Conservation (phyloP, 352 stramenopile genomes). For the Globisporangium mamillatum region DNA sequence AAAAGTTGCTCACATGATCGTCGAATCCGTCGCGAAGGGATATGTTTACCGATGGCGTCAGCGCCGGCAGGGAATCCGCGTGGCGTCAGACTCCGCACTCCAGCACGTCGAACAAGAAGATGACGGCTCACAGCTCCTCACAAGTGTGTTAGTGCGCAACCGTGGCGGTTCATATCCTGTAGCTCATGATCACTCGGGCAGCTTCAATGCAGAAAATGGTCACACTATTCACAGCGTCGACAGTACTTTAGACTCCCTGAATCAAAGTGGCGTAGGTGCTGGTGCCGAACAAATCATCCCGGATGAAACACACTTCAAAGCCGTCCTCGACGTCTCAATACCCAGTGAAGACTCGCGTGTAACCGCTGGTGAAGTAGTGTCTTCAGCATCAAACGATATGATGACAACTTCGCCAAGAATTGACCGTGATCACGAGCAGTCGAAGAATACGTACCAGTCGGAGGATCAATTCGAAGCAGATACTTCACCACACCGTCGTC, state of each 20-base stretch:
- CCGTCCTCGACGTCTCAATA: not conserved
- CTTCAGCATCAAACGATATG: not conserved
- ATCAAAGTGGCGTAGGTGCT: not conserved
- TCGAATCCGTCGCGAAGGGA: slow-evolving; percentile 62
- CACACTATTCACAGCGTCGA: not conserved
- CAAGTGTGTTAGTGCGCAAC: not conserved
- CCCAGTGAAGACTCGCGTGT: not conserved
- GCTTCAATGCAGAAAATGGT: not conserved
- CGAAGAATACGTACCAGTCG: not conserved
- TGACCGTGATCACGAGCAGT: not conserved
- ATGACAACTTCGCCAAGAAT: not conserved
- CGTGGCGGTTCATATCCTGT: not conserved
- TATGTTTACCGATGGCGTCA: slow-evolving; percentile 47
- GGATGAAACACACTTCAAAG: not conserved
- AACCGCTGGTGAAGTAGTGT: not conserved
- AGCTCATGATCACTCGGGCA: not conserved
- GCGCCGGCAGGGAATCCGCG: slow-evolving; percentile 9
- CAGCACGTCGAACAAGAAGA: not conserved
- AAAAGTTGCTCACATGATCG: slow-evolving; percentile 74
- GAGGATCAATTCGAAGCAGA: not conserved
- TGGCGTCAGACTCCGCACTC: not conserved
- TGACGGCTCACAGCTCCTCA: not conserved
- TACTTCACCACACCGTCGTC: not conserved
- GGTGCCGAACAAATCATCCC: not conserved
- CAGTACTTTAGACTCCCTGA: too few relatives aligned